Base-by-base conservation (phyloP, 192 early-diverging fungal species). In the Podochytrium sp. region DNA sequence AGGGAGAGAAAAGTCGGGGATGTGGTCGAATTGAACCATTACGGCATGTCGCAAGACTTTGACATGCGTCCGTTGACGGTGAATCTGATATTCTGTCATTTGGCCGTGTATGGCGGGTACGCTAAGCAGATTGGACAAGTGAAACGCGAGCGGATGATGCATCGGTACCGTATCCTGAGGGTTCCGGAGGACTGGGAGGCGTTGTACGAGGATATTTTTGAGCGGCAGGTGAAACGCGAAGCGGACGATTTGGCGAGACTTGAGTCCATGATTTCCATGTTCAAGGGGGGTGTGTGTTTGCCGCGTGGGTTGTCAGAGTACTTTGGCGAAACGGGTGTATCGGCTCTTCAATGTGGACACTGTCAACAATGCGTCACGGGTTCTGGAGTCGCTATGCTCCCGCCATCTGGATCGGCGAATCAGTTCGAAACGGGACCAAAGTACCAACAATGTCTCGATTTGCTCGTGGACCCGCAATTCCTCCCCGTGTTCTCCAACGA, bases 81-180 rank as follows among this genome's bases (percentile, higher is more conserved):
- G 27, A 56, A 56, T 25, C 14, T 56, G 18, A 29, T 56, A 12
- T 56, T 56, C 27, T 56, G 53, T 56, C 53, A 56, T 27, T 27
- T 56, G 10, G n/a, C 16, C 10, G 53, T 56, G 7, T 56, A 25
- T 56, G 53, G 53, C 7, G 53, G 53, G 18, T 56, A 56, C 27
- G 53, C 29, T 10, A 56, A 56, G 27, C 53, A 56, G 53, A 56
- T 56, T 56, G 53, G 53, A 25, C 53, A 56, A 56, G 53, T 56
- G 53, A 18, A 29, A 29, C 16, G 29, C 7, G 53, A 56, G 53
- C 14, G 27, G n/a, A 56, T 56, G 7, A 10, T n/a, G 7, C 53
- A 56, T 27, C 1, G 29, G 14, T 56, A 56, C 27, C 53, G 53
- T 25, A 56, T 56, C 27, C 10, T 27, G 53, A 14, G 29, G 14